phyloP scores from a whole-genome alignment of 169 alveolate genomes.

The Babesia microti region DNA sequence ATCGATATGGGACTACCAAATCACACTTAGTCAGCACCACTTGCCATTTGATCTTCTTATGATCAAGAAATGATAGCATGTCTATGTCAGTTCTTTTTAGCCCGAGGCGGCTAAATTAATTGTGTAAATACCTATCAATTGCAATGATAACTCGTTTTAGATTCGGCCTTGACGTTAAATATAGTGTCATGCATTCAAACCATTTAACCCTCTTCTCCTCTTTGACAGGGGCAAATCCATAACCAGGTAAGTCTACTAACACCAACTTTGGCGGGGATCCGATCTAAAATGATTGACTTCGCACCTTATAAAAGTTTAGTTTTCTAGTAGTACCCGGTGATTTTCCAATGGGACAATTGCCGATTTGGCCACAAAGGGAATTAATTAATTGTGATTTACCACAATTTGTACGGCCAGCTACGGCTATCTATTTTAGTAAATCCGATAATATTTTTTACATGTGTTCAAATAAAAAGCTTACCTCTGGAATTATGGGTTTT shows the following conservation, averaged over 20 bases:
- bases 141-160: conserved; percentile 49
- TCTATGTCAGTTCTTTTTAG: conserved; percentile 54
- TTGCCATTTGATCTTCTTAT: conserved; percentile 51
- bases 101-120: conserved; percentile 41
- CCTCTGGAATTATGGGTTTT: conserved; percentile 33
- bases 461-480: not conserved
- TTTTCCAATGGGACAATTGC: conserved; percentile 39
- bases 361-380: conserved; percentile 53
- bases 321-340: conserved; percentile 59
- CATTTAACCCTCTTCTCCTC: conserved; percentile 48
- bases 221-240: conserved; percentile 46
- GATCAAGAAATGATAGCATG: conserved; percentile 51
- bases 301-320: conserved; percentile 54
- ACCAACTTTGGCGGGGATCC: conserved; percentile 54
- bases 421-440: conserved; percentile 35
- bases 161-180: conserved; percentile 48
- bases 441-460: not conserved
- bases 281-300: conserved; percentile 11
- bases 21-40: conserved; percentile 61
- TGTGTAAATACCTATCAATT: conserved; percentile 33
- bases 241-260: conserved; percentile 67
- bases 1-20: conserved; percentile 24
- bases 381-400: conserved; percentile 63
- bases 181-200: conserved; percentile 56
- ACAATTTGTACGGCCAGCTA: conserved; percentile 57